Percentiles rank a stretch among this genome's conserved stretches.
Evolutionary conservation across 116 monocot species (phyloP).

Genomic region (Thalassia testudinum): DNA sequence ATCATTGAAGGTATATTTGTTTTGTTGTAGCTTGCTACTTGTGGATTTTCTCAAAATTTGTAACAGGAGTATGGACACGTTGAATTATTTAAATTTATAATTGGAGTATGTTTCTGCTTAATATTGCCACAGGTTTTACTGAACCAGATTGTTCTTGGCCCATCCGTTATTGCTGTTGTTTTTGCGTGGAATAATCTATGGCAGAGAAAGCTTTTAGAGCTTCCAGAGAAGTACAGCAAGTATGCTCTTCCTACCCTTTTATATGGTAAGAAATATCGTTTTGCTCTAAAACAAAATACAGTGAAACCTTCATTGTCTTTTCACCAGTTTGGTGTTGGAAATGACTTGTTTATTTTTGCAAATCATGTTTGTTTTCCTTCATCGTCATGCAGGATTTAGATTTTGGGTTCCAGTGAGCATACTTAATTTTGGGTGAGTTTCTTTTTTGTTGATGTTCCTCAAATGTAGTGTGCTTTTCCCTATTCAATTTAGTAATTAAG

Average conservation of each 20-base stretch:
- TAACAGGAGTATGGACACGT: too few relatives aligned
- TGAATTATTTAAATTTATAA: too few relatives aligned
- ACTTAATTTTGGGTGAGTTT: conserved; percentile 61
- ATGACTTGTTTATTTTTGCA: not conserved
- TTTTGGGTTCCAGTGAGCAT: conserved; percentile 90
- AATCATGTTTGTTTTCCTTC: not conserved
- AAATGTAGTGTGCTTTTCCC: too few relatives aligned
- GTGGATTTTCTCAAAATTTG: too few relatives aligned
- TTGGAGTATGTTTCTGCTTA: not conserved
- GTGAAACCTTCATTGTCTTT: too few relatives aligned
- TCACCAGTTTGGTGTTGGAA: not conserved
- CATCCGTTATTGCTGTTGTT: conserved; percentile 88
- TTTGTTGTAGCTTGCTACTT: not conserved
- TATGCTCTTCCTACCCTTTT: conserved; percentile 91
- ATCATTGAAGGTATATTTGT: conserved; percentile 42
- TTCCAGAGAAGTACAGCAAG: conserved; percentile 69
- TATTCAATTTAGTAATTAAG: too few relatives aligned
- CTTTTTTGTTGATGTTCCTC: not conserved
- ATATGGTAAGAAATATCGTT: conserved; percentile 50
- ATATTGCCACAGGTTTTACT: conserved; percentile 51
- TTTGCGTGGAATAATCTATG: conserved; percentile 98
- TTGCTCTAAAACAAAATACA: not conserved
- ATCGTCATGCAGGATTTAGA: conserved; percentile 52
- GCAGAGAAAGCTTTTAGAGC: conserved; percentile 52
- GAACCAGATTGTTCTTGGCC: conserved; percentile 92